These are phyloP conservation scores for Schoenoplectus tabernaemontani DNA, from an alignment of 202 grass and related monocot genomes.

Conservation along the genomic window DNA sequence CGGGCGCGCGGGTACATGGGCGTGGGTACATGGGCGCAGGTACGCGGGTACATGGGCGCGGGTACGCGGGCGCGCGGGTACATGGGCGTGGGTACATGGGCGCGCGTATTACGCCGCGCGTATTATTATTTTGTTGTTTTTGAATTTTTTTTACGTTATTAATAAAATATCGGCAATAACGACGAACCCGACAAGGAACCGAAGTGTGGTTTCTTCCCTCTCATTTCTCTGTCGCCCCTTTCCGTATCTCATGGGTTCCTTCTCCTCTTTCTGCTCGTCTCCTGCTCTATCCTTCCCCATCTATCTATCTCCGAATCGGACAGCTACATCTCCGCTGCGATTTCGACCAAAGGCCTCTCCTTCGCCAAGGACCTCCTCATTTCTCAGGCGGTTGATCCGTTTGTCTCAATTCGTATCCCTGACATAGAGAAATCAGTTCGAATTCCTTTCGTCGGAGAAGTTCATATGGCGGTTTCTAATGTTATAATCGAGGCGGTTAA, in stretches of 20 bases:
- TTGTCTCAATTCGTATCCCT: constrained; percentile 43
- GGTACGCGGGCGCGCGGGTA: no score
- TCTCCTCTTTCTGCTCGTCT: constrained; percentile 23
- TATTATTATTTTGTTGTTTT: no score
- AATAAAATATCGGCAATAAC: not conserved
- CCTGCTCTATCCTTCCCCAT: not conserved
- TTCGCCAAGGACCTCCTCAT: constrained; percentile 75
- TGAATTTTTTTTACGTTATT: no score
- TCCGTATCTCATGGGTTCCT: constrained; percentile 1
- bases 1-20: no score
- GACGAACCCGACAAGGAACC: not conserved
- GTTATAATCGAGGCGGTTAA: constrained; percentile 40
- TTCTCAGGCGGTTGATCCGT: constrained; percentile 36
- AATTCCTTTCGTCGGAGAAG: constrained; percentile 50
- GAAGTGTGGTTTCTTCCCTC: no score
- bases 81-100: no score
- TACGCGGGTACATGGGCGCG: no score
- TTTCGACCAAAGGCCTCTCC: constrained; percentile 67
- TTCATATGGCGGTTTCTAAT: constrained; percentile 41
- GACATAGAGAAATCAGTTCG: constrained; percentile 50
- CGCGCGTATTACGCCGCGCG: no score
- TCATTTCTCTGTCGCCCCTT: no score
- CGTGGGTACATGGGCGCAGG: no score
- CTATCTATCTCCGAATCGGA: not conserved
- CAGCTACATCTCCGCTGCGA: constrained; percentile 44